phyloP scores from a whole-genome alignment of 768 basidiomycete species.

The Lenzites betulinus region DNA sequence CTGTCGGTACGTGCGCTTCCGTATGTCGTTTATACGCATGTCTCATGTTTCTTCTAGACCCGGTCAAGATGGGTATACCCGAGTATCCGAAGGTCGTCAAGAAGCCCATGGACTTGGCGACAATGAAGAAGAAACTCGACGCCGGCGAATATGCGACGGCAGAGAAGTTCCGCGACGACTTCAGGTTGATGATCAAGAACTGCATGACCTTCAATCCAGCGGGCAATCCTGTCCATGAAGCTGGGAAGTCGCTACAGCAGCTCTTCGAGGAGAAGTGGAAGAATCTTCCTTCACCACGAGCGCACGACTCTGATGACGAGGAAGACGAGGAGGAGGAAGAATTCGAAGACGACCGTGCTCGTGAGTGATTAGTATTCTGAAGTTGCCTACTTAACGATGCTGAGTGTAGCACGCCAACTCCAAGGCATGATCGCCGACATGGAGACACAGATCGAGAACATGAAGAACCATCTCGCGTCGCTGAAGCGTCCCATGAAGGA shows the following conservation, averaged over 20 bases:
- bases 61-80: slow-evolving; percentile 76
- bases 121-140: slow-evolving; percentile 86
- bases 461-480: slow-evolving; percentile 67
- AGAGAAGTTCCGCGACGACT: slow-evolving; percentile 83
- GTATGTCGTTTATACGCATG: background rate
- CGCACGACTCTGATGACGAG: slow-evolving; percentile 54
- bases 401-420: slow-evolving; percentile 27
- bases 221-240: slow-evolving; percentile 82
- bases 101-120: slow-evolving; percentile 93
- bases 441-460: slow-evolving; percentile 80
- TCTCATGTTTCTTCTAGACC: slow-evolving; percentile 51
- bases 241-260: slow-evolving; percentile 82
- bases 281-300: slow-evolving; percentile 61
- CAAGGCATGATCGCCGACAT: slow-evolving; percentile 73
- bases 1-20: slow-evolving; percentile 71
- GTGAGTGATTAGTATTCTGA: slow-evolving; percentile 44
- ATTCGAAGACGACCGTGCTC: slow-evolving; percentile 65
- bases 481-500: slow-evolving; percentile 55
- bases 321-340: slow-evolving; percentile 67
- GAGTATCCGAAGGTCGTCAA: slow-evolving; percentile 87
- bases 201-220: slow-evolving; percentile 91
- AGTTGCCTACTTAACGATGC: slow-evolving; percentile 19
- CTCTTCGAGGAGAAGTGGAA: slow-evolving; percentile 95
- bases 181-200: slow-evolving; percentile 93
- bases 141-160: slow-evolving; percentile 74